Evolutionary conservation across 345 rosid species (phyloP).

Genomic region (Triadica sebifera): DNA sequence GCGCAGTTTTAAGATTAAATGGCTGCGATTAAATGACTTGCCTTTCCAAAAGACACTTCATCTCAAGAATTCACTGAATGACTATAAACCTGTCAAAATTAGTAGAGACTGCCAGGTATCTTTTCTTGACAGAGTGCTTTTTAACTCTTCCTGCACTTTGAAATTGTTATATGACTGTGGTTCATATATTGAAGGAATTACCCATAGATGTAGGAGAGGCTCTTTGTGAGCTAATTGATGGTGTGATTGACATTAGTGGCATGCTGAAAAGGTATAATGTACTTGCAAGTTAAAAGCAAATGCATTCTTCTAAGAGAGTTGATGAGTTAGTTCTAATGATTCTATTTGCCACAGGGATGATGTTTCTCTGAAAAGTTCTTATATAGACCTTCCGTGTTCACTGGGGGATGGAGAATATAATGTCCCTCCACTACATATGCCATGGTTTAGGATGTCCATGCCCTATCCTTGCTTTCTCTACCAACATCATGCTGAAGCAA

Average conservation of each 20-base stretch:
- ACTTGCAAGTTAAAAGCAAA: conserved; percentile 6
- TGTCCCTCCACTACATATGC: conserved; percentile 31
- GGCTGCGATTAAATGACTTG: conserved; percentile 76
- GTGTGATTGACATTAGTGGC: conserved; percentile 45
- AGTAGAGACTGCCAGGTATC: conserved; percentile 97
- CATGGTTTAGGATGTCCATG: conserved; percentile 44
- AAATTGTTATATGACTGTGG: conserved; percentile 10
- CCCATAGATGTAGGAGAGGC: conserved; percentile 86
- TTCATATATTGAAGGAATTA: conserved; percentile 55
- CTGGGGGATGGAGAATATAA: conserved; percentile 55
- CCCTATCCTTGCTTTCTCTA: conserved; percentile 48
- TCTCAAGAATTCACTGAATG: conserved; percentile 91
- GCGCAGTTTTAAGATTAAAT: conserved; percentile 83
- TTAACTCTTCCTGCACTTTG: conserved; percentile 5
- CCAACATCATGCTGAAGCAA: conserved; percentile 56
- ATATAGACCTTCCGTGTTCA: conserved; percentile 50
- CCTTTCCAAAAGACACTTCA: conserved; percentile 96
- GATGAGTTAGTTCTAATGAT: conserved; percentile 21
- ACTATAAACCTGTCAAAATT: conserved; percentile 91
- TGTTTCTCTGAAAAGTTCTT: conserved; percentile 51
- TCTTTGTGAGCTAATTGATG: conserved; percentile 88
- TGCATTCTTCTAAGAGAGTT: conserved; percentile 12
- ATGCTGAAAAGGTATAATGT: conserved; percentile 48
- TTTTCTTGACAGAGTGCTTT: too few relatives aligned
- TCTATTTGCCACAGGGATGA: conserved; percentile 45